These are phyloP conservation scores for Salvia rosmarinus DNA, from an alignment of 257 asterid species.

Conservation along the genomic window DNA sequence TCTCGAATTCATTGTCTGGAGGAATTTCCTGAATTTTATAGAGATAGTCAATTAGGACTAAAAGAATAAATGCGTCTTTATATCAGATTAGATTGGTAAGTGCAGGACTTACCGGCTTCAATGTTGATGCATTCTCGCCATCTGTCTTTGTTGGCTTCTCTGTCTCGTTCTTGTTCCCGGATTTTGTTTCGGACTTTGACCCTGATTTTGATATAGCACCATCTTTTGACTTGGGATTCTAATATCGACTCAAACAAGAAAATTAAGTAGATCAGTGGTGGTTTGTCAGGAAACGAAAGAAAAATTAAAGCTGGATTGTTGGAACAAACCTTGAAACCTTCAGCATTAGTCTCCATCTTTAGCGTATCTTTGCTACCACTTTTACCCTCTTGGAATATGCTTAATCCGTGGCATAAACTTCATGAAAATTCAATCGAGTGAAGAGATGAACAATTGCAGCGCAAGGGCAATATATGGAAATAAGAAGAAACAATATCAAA, in stretches of 20 bases:
- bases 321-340: conserved; percentile 66
- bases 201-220: conserved; percentile 52
- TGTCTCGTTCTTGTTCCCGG: conserved; percentile 59
- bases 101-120: conserved; percentile 62
- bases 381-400: conserved; percentile 83
- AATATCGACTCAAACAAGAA: conserved; percentile 32
- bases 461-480: not conserved
- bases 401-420: conserved; percentile 92
- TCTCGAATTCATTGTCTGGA: conserved; percentile 96
- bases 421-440: conserved; percentile 25
- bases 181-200: conserved; percentile 51
- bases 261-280: conserved; percentile 5
- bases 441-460: conserved; percentile 15
- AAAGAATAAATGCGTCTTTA: not conserved
- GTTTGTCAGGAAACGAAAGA: not conserved
- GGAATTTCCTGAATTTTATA: conserved; percentile 63
- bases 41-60: conserved; percentile 22
- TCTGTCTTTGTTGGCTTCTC: conserved; percentile 70
- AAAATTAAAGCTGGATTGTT: conserved; percentile 20
- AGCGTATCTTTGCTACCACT: conserved; percentile 62
- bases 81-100: not conserved
- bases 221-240: conserved; percentile 52
- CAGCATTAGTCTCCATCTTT: conserved; percentile 76
- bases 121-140: conserved; percentile 50
- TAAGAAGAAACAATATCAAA: conserved; percentile 9